A percentile compares a stretch with the other conserved stretches of the same genome.
Conservation (phyloP, 2,329 filamentous ascomycete species). For the Zymoseptoria tritici region DNA sequence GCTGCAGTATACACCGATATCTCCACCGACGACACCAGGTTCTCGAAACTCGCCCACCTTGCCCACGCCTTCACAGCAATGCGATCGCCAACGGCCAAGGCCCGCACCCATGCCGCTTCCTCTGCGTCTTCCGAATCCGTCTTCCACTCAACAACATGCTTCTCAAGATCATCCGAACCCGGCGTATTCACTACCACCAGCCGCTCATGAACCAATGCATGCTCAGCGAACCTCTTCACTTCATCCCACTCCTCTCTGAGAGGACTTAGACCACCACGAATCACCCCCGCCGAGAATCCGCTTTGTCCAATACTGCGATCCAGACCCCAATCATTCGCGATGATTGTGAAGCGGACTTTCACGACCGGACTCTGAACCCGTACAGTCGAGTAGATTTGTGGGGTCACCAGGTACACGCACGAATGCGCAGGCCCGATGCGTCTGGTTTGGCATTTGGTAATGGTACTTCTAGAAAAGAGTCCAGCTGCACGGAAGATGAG, state of each 20-base stretch:
- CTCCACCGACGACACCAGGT: background rate
- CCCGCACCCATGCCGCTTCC: background rate
- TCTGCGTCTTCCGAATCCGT: background rate
- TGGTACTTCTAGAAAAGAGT: background rate
- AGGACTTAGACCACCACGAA: conserved; percentile 33
- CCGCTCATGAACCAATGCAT: background rate
- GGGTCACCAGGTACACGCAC: background rate
- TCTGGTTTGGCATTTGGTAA: background rate
- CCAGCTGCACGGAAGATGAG: conserved; percentile 6
- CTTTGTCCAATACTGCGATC: conserved; percentile 32
- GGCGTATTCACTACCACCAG: background rate
- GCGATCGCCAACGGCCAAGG: background rate
- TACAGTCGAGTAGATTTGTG: background rate
- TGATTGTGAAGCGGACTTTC: conserved; percentile 1
- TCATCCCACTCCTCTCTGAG: conserved; percentile 30
- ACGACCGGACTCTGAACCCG: background rate
- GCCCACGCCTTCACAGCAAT: background rate
- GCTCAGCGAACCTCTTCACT: background rate
- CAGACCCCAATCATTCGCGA: conserved; percentile 5
- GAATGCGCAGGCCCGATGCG: background rate
- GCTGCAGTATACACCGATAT: background rate
- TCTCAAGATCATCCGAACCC: background rate
- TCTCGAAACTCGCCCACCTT: background rate
- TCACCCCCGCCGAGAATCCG: conserved; percentile 35
- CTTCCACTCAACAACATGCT: conserved; percentile 1